These are phyloP conservation scores for Chalaropsis thielavioides DNA, from an alignment of 2,329 filamentous ascomycete species.

Conservation along the genomic window DNA sequence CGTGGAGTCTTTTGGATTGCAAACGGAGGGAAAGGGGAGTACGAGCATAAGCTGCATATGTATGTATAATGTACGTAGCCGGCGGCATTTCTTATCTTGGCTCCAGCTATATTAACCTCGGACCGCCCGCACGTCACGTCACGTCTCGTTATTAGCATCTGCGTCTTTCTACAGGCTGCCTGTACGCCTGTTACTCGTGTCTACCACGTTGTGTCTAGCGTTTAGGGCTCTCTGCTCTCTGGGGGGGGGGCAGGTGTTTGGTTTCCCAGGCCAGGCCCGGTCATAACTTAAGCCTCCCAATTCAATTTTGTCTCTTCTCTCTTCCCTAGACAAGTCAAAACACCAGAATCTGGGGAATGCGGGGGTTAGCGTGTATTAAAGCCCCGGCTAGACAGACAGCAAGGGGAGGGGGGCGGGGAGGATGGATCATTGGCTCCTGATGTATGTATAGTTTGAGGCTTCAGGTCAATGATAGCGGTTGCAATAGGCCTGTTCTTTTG, in stretches of 20 bases:
- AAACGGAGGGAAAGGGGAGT: not conserved
- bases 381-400: not conserved
- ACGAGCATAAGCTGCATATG: not conserved
- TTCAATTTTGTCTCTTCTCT: not conserved
- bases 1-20: not conserved
- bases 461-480: not conserved
- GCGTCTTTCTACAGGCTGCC: not conserved
- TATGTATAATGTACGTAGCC: not conserved
- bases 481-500: not conserved
- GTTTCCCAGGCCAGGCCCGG: not conserved
- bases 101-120: not conserved
- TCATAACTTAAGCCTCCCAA: too few relatives aligned
- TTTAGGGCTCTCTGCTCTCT: not conserved
- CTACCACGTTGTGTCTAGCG: not conserved
- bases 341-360: constrained; percentile 4
- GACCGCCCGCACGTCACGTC: not conserved
- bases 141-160: not conserved
- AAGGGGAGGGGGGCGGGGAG: not conserved
- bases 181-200: not conserved
- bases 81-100: not conserved
- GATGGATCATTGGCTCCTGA: not conserved
- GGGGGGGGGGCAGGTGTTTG: too few relatives aligned
- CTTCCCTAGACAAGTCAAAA: not conserved
- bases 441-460: not conserved
- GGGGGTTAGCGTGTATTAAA: constrained; percentile 1